Conservation (phyloP, 1,284 basidiomycete genomes). For the Phylloporus gajari region DNA sequence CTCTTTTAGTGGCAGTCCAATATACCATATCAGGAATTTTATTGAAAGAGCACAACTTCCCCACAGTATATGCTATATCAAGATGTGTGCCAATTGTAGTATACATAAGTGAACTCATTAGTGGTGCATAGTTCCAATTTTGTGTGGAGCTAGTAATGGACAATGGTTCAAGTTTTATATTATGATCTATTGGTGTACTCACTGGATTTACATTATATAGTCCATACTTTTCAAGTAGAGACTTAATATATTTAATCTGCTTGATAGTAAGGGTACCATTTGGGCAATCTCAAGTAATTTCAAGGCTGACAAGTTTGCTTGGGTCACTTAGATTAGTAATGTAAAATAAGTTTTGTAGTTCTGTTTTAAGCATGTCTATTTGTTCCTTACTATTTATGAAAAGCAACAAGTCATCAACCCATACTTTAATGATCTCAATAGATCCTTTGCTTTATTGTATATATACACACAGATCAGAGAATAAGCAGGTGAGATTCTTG, state of each 20-base stretch:
- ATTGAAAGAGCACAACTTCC: constrained; percentile 7
- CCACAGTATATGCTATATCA: background rate
- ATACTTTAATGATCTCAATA: constrained; percentile 24
- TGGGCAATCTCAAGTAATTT: background rate
- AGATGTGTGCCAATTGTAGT: background rate
- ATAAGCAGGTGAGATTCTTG: constrained; percentile 9
- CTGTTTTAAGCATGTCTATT: constrained; percentile 45
- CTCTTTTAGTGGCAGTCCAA: background rate
- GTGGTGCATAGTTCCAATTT: background rate
- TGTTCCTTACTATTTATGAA: constrained; percentile 41
- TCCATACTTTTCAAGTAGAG: background rate
- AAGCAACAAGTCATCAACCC: constrained; percentile 1
- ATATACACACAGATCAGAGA: background rate
- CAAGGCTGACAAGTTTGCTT: background rate
- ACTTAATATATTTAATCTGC: constrained; percentile 3
- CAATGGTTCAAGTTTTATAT: background rate
- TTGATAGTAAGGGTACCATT: background rate
- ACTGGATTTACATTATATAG: background rate
- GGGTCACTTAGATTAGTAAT: too few relatives aligned
- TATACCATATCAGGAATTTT: background rate
- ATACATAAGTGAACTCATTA: too few relatives aligned
- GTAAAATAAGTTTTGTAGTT: too few relatives aligned
- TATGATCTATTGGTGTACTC: background rate
- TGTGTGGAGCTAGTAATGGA: background rate
- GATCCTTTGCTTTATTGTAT: background rate